Percentiles rank a stretch among this genome's conserved stretches.
phyloP scores from a whole-genome alignment of 2,329 filamentous ascomycete genomes.

The Monosporascus sp. region DNA sequence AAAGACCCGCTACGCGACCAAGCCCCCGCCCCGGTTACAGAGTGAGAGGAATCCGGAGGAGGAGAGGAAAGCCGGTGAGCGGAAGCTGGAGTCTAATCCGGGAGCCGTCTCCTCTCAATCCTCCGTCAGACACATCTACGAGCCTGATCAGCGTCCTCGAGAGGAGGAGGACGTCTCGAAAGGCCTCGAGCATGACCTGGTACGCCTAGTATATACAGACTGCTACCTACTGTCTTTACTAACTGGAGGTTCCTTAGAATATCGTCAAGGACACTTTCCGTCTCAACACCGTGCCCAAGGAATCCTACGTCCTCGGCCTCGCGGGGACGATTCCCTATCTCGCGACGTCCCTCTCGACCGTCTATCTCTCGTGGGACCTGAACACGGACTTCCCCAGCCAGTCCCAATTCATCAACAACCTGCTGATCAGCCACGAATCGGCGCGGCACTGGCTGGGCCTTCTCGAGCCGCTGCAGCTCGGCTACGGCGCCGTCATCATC shows the following conservation, averaged over 20 bases:
- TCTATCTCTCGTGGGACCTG: conserved; percentile 78
- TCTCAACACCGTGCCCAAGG: conserved; percentile 58
- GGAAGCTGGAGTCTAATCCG: conserved; percentile 55
- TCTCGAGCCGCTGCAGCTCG: conserved; percentile 82
- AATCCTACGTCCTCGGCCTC: conserved; percentile 63
- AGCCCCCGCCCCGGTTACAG: conserved; percentile 16
- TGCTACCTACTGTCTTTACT: background rate
- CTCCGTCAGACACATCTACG: conserved; percentile 43
- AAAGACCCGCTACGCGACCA: conserved; percentile 22
- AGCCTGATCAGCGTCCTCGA: conserved; percentile 22
- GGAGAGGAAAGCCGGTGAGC: conserved; percentile 48
- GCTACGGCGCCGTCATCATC: conserved; percentile 87
- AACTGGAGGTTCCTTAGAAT: conserved; percentile 34
- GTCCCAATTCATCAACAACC: conserved; percentile 59
- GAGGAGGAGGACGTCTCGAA: conserved; percentile 23
- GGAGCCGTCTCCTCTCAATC: conserved; percentile 57
- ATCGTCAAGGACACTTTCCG: conserved; percentile 66
- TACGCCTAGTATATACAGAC: conserved; percentile 33
- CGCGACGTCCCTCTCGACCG: conserved; percentile 74
- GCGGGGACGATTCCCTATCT: conserved; percentile 82
- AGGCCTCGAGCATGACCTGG: conserved; percentile 46
- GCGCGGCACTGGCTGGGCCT: conserved; percentile 67
- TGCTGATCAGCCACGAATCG: conserved; percentile 62
- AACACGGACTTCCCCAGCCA: conserved; percentile 57
- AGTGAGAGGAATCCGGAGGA: conserved; percentile 45